phyloP scores from a whole-genome alignment of 2,329 filamentous ascomycete species.

The Botryotinia convoluta region DNA sequence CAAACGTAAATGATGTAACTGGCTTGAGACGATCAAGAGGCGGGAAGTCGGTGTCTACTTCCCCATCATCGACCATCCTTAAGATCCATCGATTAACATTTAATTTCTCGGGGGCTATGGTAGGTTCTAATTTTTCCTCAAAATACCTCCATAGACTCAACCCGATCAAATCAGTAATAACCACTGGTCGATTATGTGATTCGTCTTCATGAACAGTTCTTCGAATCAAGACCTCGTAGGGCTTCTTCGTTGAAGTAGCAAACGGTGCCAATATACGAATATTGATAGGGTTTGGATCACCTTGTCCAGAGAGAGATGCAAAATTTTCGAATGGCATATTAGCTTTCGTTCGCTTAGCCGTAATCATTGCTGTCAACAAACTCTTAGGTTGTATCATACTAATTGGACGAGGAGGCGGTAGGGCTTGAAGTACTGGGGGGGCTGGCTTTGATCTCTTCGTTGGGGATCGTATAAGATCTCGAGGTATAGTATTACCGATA shows the following conservation, averaged over 20 bases:
- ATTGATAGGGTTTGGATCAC: slow-evolving; percentile 71
- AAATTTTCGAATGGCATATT: slow-evolving; percentile 74
- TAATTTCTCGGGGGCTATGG: slow-evolving; percentile 61
- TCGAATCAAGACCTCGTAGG: slow-evolving; percentile 69
- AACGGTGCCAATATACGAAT: slow-evolving; percentile 77
- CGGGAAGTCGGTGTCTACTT: slow-evolving; percentile 83
- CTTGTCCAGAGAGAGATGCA: slow-evolving; percentile 72
- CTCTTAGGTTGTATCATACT: slow-evolving; percentile 70
- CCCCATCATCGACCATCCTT: slow-evolving; percentile 79
- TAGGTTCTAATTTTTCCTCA: slow-evolving; percentile 70
- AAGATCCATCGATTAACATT: slow-evolving; percentile 82
- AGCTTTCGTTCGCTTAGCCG: slow-evolving; percentile 67
- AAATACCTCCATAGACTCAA: slow-evolving; percentile 75
- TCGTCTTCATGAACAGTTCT: slow-evolving; percentile 68
- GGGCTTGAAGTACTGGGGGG: slow-evolving; percentile 56
- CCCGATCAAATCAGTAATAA: slow-evolving; percentile 78
- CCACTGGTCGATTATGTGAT: slow-evolving; percentile 59
- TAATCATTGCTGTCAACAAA: slow-evolving; percentile 68
- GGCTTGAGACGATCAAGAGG: slow-evolving; percentile 71
- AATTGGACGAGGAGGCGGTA: slow-evolving; percentile 67
- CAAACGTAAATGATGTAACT: slow-evolving; percentile 76
- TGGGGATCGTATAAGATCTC: slow-evolving; percentile 58
- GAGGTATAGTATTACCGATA: slow-evolving; percentile 62
- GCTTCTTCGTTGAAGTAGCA: slow-evolving; percentile 60
- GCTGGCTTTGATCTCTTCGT: slow-evolving; percentile 62